Conservation (phyloP, 1,284 basidiomycete species). For the Microbotryomycetes sp. region DNA sequence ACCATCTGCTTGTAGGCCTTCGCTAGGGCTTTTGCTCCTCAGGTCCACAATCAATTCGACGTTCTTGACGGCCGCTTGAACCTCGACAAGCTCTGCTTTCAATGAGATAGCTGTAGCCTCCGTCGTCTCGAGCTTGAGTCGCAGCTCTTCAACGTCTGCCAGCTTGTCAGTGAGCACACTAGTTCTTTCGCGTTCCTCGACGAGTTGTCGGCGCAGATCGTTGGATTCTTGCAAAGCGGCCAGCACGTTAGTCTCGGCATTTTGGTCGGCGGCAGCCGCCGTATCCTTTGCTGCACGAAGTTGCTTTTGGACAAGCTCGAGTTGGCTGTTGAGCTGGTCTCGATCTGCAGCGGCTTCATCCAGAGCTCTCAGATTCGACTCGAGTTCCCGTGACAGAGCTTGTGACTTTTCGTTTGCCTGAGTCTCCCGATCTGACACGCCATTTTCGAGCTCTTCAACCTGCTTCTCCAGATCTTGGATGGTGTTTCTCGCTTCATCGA, state of each 20-base stretch:
- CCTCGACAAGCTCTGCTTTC: conserved; percentile 6
- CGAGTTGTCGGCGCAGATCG: conserved; percentile 6
- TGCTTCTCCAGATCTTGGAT: neutral
- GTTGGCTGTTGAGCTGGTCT: neutral
- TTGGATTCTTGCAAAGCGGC: conserved; percentile 3
- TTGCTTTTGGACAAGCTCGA: neutral
- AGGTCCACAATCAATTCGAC: neutral
- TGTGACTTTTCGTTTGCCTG: too few species aligned
- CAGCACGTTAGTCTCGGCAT: conserved; percentile 8
- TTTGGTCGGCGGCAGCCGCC: neutral
- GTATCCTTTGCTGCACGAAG: neutral
- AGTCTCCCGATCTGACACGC: too few species aligned
- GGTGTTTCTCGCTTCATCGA: neutral
- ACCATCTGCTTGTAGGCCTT: neutral
- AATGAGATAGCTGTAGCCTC: conserved; percentile 10
- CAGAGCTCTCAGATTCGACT: neutral
- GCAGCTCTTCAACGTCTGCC: conserved; percentile 6
- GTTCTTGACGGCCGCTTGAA: neutral
- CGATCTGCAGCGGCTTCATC: neutral
- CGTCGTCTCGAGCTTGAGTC: conserved; percentile 2
- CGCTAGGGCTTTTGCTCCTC: neutral
- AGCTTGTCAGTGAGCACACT: too few species aligned
- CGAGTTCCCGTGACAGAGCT: neutral
- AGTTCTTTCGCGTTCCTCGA: too few species aligned
- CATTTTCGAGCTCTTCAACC: neutral